phyloP scores from a whole-genome alignment of 805 yeast genomes.

The Metschnikowia lachancei region DNA sequence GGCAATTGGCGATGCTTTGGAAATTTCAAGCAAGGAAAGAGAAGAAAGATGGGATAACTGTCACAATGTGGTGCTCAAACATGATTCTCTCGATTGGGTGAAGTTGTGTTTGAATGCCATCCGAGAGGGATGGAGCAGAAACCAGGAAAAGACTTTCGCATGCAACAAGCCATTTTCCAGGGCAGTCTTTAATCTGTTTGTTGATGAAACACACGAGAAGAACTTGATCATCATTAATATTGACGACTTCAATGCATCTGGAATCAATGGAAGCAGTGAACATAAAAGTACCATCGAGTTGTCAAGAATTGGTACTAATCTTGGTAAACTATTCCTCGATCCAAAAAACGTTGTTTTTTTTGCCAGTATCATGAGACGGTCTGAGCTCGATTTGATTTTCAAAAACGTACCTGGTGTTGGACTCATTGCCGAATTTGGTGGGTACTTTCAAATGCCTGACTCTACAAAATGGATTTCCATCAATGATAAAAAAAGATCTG shows the following conservation, averaged over 20 bases:
- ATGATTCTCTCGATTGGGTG: conserved; percentile 80
- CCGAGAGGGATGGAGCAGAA: conserved; percentile 38
- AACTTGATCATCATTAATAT: conserved; percentile 52
- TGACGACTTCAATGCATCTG: conserved; percentile 38
- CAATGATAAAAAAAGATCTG: conserved; percentile 47
- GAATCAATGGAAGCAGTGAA: conserved; percentile 19
- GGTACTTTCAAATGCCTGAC: conserved; percentile 59
- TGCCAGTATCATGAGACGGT: conserved; percentile 60
- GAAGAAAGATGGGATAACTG: conserved; percentile 59
- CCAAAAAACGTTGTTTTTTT: conserved; percentile 68
- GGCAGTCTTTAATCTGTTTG: conserved; percentile 34
- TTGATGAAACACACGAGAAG: conserved; percentile 27
- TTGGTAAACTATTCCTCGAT: conserved; percentile 58
- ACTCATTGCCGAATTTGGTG: conserved; percentile 88
- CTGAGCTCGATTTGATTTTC: conserved; percentile 65
- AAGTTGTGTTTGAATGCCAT: conserved; percentile 52
- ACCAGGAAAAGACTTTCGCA: conserved; percentile 27
- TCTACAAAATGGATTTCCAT: conserved; percentile 59
- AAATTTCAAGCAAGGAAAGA: conserved; percentile 61
- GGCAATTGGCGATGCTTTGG: conserved; percentile 62
- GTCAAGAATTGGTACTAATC: conserved; percentile 53
- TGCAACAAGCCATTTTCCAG: conserved; percentile 32
- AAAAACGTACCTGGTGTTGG: conserved; percentile 70
- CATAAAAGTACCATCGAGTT: conserved; percentile 15
- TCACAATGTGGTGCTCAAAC: conserved; percentile 54